A percentile compares a stretch with the other conserved stretches of the same genome.
Conservation (phyloP, 2,329 filamentous ascomycete species). For the Endothia cerciana region DNA sequence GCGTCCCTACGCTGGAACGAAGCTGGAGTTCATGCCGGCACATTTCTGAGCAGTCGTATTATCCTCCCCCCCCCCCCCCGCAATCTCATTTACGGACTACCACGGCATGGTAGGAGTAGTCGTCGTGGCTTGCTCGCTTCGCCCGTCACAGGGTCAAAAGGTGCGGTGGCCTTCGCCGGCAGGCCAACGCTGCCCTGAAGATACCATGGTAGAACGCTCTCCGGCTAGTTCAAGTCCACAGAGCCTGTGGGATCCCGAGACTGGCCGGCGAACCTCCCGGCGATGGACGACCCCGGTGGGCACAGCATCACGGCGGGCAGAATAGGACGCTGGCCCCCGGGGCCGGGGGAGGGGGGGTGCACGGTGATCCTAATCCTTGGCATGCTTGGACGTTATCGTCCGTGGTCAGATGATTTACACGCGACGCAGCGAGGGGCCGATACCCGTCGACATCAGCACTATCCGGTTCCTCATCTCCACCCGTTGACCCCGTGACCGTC, state of each 20-base stretch:
- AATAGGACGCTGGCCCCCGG: too few species aligned
- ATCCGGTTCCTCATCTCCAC: slow-evolving; percentile 4
- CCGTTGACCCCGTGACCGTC: background rate
- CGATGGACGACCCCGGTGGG: too few species aligned
- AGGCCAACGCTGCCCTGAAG: background rate
- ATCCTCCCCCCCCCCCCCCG: background rate
- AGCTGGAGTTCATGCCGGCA: background rate
- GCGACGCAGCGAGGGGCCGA: slow-evolving; percentile 1
- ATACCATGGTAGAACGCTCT: too few species aligned
- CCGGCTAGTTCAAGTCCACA: too few species aligned
- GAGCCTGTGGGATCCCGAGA: too few species aligned
- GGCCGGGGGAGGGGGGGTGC: background rate
- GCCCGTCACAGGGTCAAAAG: background rate
- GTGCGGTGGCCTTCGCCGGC: too few species aligned
- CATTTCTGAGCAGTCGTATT: slow-evolving; percentile 18
- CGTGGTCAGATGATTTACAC: slow-evolving; percentile 8
- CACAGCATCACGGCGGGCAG: background rate
- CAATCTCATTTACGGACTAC: background rate
- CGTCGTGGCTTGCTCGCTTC: background rate
- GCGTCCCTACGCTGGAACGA: background rate
- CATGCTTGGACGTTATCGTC: background rate
- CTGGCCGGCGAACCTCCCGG: too few species aligned
- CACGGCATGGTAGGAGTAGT: background rate
- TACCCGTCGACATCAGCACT: slow-evolving; percentile 1
- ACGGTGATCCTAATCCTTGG: background rate